Base-by-base conservation (phyloP, 1,284 basidiomycete species). In the Sphaerobolus stellatus region DNA sequence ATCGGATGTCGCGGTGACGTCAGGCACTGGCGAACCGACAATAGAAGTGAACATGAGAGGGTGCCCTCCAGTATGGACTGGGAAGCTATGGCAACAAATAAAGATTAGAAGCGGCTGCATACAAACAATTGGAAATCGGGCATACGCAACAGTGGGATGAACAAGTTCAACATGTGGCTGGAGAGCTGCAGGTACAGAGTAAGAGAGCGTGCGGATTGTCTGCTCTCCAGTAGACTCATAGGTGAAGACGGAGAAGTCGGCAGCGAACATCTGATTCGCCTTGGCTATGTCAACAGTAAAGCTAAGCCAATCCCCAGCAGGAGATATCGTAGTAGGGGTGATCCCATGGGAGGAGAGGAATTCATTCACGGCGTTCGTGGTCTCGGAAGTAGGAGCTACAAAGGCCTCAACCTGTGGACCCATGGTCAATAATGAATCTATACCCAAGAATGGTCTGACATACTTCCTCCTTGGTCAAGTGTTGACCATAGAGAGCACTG, bases 391-490 rank as follows among this genome's bases (percentile, higher is more conserved):
- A 4, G 60, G 60, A 24, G 49, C 54, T n/a, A 56, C 52, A 29
- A 54, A 55, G 4, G 38, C 48, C 24, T 58, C 60, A 18, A 61
- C 59, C 59, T 61, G 4, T 22, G 18, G 50, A 30, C 18, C n/a
- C 29, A 54, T 24, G 25, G 30, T 27, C 29, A 8, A 27, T n/a
- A n/a, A n/a, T 2, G 13, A 22, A 6, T 4, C 13, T 14, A 14
- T 29, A 31, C 8, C 58, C 60, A 34, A 44, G 57, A 57, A 62
- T 68, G 64, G 61, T 13, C 7, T 3, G 2, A 45, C 61, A n/a
- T 56, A 72, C 71, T 62, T 71, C 68, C n/a, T 62, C 64, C 61
- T 70, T 68, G 20, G 65, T 65, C 25, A 73, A 59, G 47, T 70
- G 66, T 48, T 68, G 56, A 13, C 70, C 67, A 58, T 70, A 71